A percentile compares a stretch with the other conserved stretches of the same genome.
Conservation (phyloP, 2,329 filamentous ascomycete species). For the Aspergillus cejpii region DNA sequence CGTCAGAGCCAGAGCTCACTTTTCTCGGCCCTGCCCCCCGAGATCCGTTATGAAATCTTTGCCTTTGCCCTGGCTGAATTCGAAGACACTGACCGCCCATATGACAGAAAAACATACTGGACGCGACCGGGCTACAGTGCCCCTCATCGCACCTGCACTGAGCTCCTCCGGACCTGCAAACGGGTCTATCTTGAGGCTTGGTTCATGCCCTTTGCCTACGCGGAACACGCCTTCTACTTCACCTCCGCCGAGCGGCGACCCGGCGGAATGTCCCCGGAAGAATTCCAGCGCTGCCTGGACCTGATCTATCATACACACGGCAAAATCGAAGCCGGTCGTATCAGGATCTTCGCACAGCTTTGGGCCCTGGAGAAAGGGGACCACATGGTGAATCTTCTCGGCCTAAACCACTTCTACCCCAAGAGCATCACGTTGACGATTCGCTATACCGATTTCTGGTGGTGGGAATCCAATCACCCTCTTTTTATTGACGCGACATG, state of each 20-base stretch:
- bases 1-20: slow-evolving; percentile 23
- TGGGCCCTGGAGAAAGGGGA: slow-evolving; percentile 31
- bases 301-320: slow-evolving; percentile 19
- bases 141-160: slow-evolving; percentile 31
- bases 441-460: slow-evolving; percentile 48
- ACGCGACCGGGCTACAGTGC: slow-evolving; percentile 40
- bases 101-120: slow-evolving; percentile 33
- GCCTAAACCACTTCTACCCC: slow-evolving; percentile 29
- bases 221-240: slow-evolving; percentile 40
- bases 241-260: slow-evolving; percentile 29
- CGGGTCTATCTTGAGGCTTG: slow-evolving; percentile 40
- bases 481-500: slow-evolving; percentile 36
- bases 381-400: slow-evolving; percentile 23
- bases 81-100: slow-evolving; percentile 26
- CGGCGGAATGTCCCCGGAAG: slow-evolving; percentile 6
- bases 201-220: slow-evolving; percentile 39
- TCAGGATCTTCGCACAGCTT: slow-evolving; percentile 44
- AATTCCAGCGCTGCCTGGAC: slow-evolving; percentile 15
- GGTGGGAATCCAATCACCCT: slow-evolving; percentile 37
- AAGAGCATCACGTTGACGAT: slow-evolving; percentile 42
- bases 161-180: slow-evolving; percentile 42
- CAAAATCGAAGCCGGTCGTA: slow-evolving; percentile 24
- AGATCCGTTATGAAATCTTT: slow-evolving; percentile 48
- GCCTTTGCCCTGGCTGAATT: slow-evolving; percentile 36
- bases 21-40: slow-evolving; percentile 41